Base-by-base conservation (phyloP, 2,329 filamentous ascomycete genomes). In the Colletotrichum acutatum region DNA sequence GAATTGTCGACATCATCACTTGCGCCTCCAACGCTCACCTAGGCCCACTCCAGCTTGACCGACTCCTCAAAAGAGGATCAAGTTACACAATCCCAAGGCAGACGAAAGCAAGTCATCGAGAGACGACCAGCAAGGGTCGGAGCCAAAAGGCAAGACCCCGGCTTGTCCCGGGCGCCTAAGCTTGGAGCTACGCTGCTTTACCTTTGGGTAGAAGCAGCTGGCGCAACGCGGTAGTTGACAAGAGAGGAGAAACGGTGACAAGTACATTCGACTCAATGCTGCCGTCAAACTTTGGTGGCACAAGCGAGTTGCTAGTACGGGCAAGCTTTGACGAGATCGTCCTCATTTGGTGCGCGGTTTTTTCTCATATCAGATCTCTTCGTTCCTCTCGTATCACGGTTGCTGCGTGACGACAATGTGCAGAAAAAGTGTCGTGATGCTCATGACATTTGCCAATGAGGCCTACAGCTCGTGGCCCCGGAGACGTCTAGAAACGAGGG, bases 1-100 rank as follows among this genome's bases (percentile, higher is more conserved):
- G 37, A 65, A 71, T 59, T 72, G 74, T 72, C 63, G 53, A 64
- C 72, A 74, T 74, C 72, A 74, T 74, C 68, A 72, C 63, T 74
- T 57, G 14, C 64, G 68, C 72, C 68, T 59, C 58, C 14, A 68
- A 63, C 58, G 68, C 46, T 64, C 68, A 52, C 26, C 22, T 30
- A 65, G 19, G 22, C 62, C 71, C 71, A 70, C 66, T 52, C 56
- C 30, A 61, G 61, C 60, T 52, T 66, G 66, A 61, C 67, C 60
- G 67, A 66, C 71, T 66, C 22, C 19, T 61, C 46, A 19, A 4
- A 24, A n/a, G 14, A 52, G 34, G 28, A 37, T 58, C 14, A n/a
- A 57, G 60, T 65, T n/a, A n/a, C 28, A 32, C 34, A 58, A 52
- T 61, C 24, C 56, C 66, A 34, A 52, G 54, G 28, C n/a, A 52